Percentiles rank a stretch among this genome's conserved stretches.
phyloP scores from a whole-genome alignment of 148 eudicot genomes.

The Chenopodium berlandieri region DNA sequence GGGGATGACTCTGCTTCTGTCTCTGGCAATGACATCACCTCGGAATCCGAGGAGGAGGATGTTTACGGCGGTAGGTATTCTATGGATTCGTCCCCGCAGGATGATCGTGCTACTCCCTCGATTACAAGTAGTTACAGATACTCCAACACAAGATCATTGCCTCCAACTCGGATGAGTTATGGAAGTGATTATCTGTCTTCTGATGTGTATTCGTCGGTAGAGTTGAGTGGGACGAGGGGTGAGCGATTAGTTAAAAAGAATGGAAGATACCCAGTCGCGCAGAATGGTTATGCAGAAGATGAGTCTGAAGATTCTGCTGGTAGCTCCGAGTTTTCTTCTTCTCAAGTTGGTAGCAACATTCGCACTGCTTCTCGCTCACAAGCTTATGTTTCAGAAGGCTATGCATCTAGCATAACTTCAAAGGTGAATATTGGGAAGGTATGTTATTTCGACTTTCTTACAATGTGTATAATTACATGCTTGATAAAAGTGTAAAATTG shows the following conservation, averaged over 20 bases:
- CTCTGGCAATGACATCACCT: slow-evolving; percentile 52
- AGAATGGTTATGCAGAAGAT: slow-evolving; percentile 45
- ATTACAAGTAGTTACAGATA: slow-evolving; percentile 29
- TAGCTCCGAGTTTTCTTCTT: slow-evolving; percentile 67
- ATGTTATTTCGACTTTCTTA: neutral
- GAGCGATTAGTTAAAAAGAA: slow-evolving; percentile 43
- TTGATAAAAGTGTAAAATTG: neutral
- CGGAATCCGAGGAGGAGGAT: slow-evolving; percentile 64
- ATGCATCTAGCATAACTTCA: slow-evolving; percentile 49
- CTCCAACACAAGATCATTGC: slow-evolving; percentile 31
- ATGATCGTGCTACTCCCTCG: slow-evolving; percentile 42
- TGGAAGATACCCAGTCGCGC: slow-evolving; percentile 42
- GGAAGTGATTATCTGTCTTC: slow-evolving; percentile 65
- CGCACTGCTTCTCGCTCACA: slow-evolving; percentile 37
- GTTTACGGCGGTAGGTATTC: slow-evolving; percentile 75
- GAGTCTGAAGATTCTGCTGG: slow-evolving; percentile 56
- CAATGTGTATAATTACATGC: neutral
- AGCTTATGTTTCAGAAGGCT: slow-evolving; percentile 40
- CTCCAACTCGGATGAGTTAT: slow-evolving; percentile 35
- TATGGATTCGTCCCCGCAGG: slow-evolving; percentile 77
- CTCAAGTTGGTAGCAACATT: slow-evolving; percentile 44
- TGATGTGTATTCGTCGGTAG: slow-evolving; percentile 81
- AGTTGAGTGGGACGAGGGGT: slow-evolving; percentile 45
- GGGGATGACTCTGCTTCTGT: slow-evolving; percentile 49
- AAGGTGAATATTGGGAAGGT: slow-evolving; percentile 52